phyloP scores from a whole-genome alignment of 306 rosid genomes.

The Malus domestica region DNA sequence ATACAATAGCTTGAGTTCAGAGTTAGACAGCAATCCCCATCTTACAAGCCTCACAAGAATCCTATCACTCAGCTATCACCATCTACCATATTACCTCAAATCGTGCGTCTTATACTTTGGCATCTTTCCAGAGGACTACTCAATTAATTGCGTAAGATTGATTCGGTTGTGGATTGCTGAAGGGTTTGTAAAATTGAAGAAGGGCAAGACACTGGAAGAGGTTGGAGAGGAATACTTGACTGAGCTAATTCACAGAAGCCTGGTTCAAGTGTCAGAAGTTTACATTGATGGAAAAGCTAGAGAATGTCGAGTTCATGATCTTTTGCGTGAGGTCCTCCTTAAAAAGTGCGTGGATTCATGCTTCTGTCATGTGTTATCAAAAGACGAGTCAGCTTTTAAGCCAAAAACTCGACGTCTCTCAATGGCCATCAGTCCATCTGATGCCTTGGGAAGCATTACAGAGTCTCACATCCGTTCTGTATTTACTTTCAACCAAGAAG shows the following conservation, averaged over 20 bases:
- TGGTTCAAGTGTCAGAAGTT: neutral
- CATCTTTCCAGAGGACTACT: conserved; percentile 1
- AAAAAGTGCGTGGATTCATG: neutral
- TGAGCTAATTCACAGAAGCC: conserved; percentile 1
- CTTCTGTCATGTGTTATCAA: neutral
- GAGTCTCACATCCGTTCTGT: too few relatives aligned
- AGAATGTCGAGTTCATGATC: conserved; percentile 3
- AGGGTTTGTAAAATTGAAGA: conserved; percentile 3
- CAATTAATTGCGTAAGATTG: neutral
- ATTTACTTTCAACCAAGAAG: too few relatives aligned
- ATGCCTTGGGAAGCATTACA: too few relatives aligned
- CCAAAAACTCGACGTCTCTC: neutral
- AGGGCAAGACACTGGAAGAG: neutral
- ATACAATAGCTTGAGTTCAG: neutral
- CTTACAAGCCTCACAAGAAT: conserved; percentile 5
- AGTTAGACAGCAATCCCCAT: conserved; percentile 1
- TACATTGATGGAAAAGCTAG: neutral
- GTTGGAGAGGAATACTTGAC: neutral
- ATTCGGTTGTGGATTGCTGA: conserved; percentile 19
- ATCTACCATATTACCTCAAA: conserved; percentile 20
- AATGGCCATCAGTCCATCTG: too few relatives aligned
- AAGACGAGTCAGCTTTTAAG: too few relatives aligned
- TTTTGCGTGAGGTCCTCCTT: neutral
- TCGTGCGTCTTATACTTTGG: conserved; percentile 10
- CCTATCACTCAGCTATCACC: conserved; percentile 1